These are phyloP conservation scores for Microdochium nivale DNA, from an alignment of 2,329 filamentous ascomycete species.

Conservation along the genomic window DNA sequence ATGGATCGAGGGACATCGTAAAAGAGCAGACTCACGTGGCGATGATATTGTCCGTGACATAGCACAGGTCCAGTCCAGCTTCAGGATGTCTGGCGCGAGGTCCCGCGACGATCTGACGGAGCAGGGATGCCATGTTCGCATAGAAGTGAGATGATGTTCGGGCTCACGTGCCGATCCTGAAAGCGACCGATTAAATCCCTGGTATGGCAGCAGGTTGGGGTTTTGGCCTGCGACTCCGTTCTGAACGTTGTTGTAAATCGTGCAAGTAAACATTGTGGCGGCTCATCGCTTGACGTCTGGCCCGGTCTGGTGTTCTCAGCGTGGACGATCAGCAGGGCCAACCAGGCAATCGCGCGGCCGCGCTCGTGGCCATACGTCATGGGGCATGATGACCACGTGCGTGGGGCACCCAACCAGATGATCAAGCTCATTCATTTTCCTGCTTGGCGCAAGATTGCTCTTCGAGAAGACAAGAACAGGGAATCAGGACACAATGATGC, in stretches of 20 bases:
- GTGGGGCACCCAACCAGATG: no score
- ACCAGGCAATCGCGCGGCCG: no score
- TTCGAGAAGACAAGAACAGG: no score
- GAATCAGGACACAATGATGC: no score
- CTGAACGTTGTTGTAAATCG: no score
- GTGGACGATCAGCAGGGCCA: not conserved
- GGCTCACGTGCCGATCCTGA: conserved; percentile 1
- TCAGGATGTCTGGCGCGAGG: conserved; percentile 78
- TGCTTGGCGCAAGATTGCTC: no score
- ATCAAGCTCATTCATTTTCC: no score
- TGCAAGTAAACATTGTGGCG: no score
- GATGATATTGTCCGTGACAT: conserved; percentile 76
- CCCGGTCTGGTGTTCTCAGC: not conserved
- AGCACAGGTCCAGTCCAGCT: conserved; percentile 87
- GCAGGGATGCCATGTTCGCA: conserved; percentile 58
- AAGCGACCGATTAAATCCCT: no score
- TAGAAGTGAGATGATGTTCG: conserved; percentile 2
- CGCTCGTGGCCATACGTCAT: not conserved
- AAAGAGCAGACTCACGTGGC: conserved; percentile 38
- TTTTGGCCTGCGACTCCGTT: no score
- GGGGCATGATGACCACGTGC: not conserved
- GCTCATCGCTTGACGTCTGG: not conserved
- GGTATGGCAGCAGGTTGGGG: no score
- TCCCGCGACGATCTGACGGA: conserved; percentile 86
- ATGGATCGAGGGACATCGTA: not conserved